phyloP scores from a whole-genome alignment of 805 yeast genomes.

The Kuraishia molischiana region DNA sequence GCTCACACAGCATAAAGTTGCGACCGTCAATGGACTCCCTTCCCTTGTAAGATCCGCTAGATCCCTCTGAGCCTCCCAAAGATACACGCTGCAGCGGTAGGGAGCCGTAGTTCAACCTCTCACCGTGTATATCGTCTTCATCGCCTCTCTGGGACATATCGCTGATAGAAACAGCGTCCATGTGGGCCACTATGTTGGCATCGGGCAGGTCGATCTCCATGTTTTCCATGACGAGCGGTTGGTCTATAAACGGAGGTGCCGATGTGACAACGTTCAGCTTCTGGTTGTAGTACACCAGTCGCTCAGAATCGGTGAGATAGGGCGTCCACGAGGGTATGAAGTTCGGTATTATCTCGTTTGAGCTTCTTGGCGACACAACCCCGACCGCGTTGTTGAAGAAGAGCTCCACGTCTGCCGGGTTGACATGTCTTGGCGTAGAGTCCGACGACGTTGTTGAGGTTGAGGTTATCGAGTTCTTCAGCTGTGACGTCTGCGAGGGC shows the following conservation, averaged over 20 bases:
- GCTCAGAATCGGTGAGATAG: conserved; percentile 42
- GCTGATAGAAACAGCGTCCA: conserved; percentile 11
- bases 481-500: conserved; percentile 4
- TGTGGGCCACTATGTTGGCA: conserved; percentile 10
- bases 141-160: not conserved
- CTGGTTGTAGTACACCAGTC: conserved; percentile 49
- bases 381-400: not conserved
- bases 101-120: not conserved
- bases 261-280: conserved; percentile 50
- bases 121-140: not conserved
- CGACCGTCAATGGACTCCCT: not conserved
- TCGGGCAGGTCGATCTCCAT: conserved; percentile 21
- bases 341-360: not conserved
- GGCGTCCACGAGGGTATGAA: conserved; percentile 52
- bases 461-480: conserved; percentile 3
- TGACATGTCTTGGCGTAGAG: not conserved
- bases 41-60: not conserved
- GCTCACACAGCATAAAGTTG: conserved; percentile 6
- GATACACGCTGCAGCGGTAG: not conserved
- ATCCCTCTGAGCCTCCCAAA: not conserved
- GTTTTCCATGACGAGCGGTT: conserved; percentile 23
- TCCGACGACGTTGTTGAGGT: conserved; percentile 1
- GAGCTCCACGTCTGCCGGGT: not conserved
- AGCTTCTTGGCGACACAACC: not conserved
- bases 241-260: conserved; percentile 32